phyloP scores from a whole-genome alignment of 768 basidiomycete genomes.

The Lactarius vividus region DNA sequence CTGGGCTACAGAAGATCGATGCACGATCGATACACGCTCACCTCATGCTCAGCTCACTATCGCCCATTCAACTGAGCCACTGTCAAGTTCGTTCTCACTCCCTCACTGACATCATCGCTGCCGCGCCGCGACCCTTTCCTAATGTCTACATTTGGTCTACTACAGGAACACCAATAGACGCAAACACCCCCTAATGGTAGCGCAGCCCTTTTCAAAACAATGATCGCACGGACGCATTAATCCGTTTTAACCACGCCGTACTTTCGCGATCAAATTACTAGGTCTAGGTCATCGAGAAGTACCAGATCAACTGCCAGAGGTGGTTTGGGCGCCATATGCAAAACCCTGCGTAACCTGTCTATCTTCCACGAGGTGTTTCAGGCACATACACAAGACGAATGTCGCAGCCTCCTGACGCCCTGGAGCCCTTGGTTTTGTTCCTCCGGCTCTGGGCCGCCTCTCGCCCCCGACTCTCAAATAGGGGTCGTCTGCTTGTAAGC shows the following conservation, averaged over 20 bases:
- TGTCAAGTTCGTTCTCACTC: neutral
- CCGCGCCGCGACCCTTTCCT: neutral
- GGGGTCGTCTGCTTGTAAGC: neutral
- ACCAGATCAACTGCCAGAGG: neutral
- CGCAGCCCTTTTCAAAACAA: no score
- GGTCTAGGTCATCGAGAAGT: neutral
- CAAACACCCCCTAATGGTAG: neutral
- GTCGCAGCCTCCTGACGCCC: neutral
- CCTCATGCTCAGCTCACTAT: no score
- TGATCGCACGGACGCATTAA: no score
- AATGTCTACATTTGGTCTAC: neutral
- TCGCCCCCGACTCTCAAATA: neutral
- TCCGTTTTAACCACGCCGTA: neutral
- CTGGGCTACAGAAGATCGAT: no score
- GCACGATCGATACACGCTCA: no score
- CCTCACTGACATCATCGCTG: neutral
- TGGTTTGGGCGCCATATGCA: neutral
- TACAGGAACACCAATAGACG: neutral
- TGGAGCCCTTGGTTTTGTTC: neutral
- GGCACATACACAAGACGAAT: neutral
- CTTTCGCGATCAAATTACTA: neutral
- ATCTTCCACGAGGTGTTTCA: neutral
- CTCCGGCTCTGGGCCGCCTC: neutral
- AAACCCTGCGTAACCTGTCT: neutral
- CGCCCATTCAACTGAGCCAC: neutral